phyloP scores from a whole-genome alignment of 2,329 filamentous ascomycete species.

The Rhinocladiella mackenziei region DNA sequence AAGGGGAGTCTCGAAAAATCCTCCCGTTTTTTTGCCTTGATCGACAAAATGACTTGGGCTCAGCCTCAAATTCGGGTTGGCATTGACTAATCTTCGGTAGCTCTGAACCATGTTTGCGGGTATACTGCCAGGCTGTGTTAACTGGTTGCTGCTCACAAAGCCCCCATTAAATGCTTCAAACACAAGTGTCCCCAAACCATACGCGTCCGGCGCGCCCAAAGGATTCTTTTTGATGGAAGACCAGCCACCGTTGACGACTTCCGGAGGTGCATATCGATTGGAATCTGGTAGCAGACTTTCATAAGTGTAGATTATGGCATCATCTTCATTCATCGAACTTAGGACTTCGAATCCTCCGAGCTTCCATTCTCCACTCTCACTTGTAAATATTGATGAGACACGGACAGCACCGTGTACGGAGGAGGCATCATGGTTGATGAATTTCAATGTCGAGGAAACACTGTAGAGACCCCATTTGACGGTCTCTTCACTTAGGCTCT shows the following conservation, averaged over 20 bases:
- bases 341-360: conserved; percentile 88
- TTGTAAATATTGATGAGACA: conserved; percentile 83
- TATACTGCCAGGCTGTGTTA: conserved; percentile 78
- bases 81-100: conserved; percentile 83
- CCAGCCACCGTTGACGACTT: conserved; percentile 85
- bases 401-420: conserved; percentile 87
- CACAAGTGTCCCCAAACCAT: conserved; percentile 76
- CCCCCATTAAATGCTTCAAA: conserved; percentile 89
- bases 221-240: conserved; percentile 80
- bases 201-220: conserved; percentile 77
- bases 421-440: conserved; percentile 88
- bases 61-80: conserved; percentile 82
- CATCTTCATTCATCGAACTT: conserved; percentile 93
- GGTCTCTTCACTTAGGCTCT: conserved; percentile 83
- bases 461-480: conserved; percentile 93
- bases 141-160: conserved; percentile 71
- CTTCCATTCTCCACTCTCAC: conserved; percentile 97
- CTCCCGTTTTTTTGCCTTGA: conserved; percentile 73
- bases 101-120: conserved; percentile 84
- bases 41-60: conserved; percentile 84
- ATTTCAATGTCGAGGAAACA: conserved; percentile 86
- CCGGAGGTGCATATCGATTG: conserved; percentile 77
- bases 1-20: conserved; percentile 88
- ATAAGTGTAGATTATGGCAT: conserved; percentile 87
- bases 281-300: conserved; percentile 84